Base-by-base conservation (phyloP, 164 flowering plant genomes). In the Litsea cubeba region DNA sequence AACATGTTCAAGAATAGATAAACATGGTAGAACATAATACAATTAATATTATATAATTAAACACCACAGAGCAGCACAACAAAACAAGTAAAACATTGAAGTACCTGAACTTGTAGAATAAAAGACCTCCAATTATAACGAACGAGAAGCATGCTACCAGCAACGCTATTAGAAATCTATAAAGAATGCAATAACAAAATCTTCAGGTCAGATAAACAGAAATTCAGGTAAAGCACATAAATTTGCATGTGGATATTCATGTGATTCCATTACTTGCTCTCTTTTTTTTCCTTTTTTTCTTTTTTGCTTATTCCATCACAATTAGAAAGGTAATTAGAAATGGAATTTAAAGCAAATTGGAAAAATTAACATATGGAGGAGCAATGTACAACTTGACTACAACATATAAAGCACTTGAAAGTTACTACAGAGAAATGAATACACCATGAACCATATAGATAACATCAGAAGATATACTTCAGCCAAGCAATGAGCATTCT, bases 21-120 rank as follows among this genome's bases (percentile, higher is more conserved):
- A 58, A 60, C 70, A 65, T 62, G 18, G 17, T 18, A 54, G 18
- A 3, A 54, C 18, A 66, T 26, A 50, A 71, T 18, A 51, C n/a
- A 68, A 17, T 50, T 69, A 66, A 12, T 10, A 17, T 28, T 35
- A 11, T 6, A 12, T 23, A 71, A 49, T 23, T 66, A 66, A 12
- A 15, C 50, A 50, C 46, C 64, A 23, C 18, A 69, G 3, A 58
- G 57, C 65, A 6, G 60, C 69, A 71, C n/a, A 62, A 40, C 46
- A 60, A 10, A 76, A 73, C 30, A 49, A 49, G 11, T 20, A 58
- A 68, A 35, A 30, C 28, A 32, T 58, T 63, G 75, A 32, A 79
- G 62, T 80, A 95, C 99, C 99, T 93, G 84, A 86, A 81, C 79
- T 89, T 89, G 85, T 79, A 95, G 87, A 95, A 92, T 73, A 95